phyloP scores from a whole-genome alignment of 192 early-diverging fungal genomes.

The Diversispora eburnea region DNA sequence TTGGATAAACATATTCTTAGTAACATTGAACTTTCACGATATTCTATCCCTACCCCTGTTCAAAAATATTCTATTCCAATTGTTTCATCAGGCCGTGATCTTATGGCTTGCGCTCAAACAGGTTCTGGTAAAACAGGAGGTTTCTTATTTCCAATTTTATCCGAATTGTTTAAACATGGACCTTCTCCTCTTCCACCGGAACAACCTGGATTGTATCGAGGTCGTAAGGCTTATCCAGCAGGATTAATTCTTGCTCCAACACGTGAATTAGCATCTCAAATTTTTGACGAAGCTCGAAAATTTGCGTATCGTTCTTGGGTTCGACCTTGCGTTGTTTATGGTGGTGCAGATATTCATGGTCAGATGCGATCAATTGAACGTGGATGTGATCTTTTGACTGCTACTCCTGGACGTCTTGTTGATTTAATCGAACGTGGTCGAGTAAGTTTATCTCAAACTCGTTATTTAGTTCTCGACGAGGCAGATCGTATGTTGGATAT shows the following conservation, averaged over 20 bases:
- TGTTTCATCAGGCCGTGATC: slow-evolving; percentile 77
- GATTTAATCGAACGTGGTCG: slow-evolving; percentile 85
- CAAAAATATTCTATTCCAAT: slow-evolving; percentile 91
- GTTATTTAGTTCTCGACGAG: slow-evolving; percentile 90
- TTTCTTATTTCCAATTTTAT: slow-evolving; percentile 95
- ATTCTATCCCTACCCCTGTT: slow-evolving; percentile 90
- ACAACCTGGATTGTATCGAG: slow-evolving; percentile 47
- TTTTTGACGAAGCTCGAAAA: slow-evolving; percentile 85
- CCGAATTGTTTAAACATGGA: slow-evolving; percentile 84
- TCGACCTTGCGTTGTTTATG: slow-evolving; percentile 89
- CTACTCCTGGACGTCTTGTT: slow-evolving; percentile 94
- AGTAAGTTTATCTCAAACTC: slow-evolving; percentile 72
- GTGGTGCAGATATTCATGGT: slow-evolving; percentile 86
- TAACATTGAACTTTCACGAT: slow-evolving; percentile 87
- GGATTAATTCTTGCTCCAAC: slow-evolving; percentile 91
- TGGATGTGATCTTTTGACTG: slow-evolving; percentile 90
- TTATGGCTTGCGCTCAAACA: slow-evolving; percentile 99
- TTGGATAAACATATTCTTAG: slow-evolving; percentile 82
- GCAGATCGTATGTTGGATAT: slow-evolving; percentile 97
- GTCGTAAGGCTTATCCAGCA: slow-evolving; percentile 71
- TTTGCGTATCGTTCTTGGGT: slow-evolving; percentile 90
- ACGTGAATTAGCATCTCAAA: slow-evolving; percentile 93
- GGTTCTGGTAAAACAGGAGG: slow-evolving; percentile 95
- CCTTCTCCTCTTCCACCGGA: slow-evolving; percentile 50
- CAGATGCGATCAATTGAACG: slow-evolving; percentile 87